A percentile compares a stretch with the other conserved stretches of the same genome.
Evolutionary conservation across 345 rosid genomes (phyloP).

Genomic region (Mangifera indica): DNA sequence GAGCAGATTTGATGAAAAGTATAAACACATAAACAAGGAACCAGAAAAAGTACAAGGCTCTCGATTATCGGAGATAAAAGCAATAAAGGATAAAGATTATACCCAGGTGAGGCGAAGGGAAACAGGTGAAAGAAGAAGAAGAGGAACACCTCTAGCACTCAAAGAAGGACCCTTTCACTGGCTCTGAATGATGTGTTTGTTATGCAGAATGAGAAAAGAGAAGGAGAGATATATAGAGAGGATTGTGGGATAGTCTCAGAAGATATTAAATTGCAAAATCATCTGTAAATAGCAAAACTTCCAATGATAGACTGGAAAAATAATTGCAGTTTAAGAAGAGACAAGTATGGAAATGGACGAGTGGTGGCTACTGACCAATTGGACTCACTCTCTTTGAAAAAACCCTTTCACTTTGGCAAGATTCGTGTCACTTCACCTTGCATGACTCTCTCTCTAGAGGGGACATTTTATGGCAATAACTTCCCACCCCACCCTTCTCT

Average conservation of each 20-base stretch:
- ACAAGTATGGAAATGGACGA: conserved; percentile 21
- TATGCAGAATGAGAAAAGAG: background rate
- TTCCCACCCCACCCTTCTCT: background rate
- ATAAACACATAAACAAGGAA: background rate
- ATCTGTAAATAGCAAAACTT: conserved; percentile 3
- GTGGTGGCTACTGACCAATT: conserved; percentile 20
- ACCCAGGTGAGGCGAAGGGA: background rate
- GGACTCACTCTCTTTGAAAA: background rate
- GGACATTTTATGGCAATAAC: conserved; percentile 6
- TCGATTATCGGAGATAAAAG: too few relatives aligned
- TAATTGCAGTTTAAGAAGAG: conserved; percentile 14
- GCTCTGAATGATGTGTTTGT: background rate
- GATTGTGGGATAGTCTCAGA: background rate
- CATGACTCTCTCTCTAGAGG: conserved; percentile 5
- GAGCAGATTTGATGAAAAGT: too few relatives aligned
- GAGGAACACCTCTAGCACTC: background rate
- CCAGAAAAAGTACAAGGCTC: background rate
- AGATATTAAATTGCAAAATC: background rate
- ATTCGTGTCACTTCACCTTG: background rate
- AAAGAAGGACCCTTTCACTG: background rate
- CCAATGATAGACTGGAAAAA: conserved; percentile 13
- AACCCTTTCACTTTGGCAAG: background rate
- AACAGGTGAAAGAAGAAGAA: background rate
- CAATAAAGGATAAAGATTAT: background rate
- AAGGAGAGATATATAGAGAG: background rate